Base-by-base conservation (phyloP, 768 basidiomycete genomes). In the Lyophyllum semitale region DNA sequence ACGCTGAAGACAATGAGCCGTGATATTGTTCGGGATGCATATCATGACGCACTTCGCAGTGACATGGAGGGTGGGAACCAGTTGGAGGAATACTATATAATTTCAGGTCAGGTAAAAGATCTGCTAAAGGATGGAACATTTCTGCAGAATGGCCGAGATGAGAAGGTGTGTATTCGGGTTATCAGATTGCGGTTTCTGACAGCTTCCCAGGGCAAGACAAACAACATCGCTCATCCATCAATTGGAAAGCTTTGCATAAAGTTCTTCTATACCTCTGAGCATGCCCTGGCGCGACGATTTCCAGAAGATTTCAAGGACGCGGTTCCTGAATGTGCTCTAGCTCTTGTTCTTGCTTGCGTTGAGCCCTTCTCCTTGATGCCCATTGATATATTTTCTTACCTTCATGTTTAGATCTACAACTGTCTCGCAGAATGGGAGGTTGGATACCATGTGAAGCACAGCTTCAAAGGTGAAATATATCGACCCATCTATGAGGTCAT, bases 281-380 rank as follows among this genome's bases (percentile, higher is more conserved):
- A 48, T 25, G 15, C 25, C 7, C 48, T 59, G 35, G 60, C 58
- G 18, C 46, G 44, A 18, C 12, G 7, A 15, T 59, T 53, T 38
- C 58, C 51, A 6, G 57, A 49, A 1, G 51, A 55, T 25, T 59
- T 61, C 33, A 35, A 44, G 18, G 23, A 45, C 4, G 50, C 46
- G 35, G 54, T 61, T 26, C 57, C 59, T 26, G 53, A 43, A 15
- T 27, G 43, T 46, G 49, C 47, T 8, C 29, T 58, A 26, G 51
- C 50, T 22, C 35, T 59, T 18, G 54, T 53, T 20, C 51, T 59
- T 43, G 58, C 60, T 22, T 54, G 44, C 41, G 51, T 61, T 48
- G 32, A 42, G 41, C 23, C 26, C 43, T 43, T 35, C 25, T 15
- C n/a, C 30, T 26, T 32, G 2, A 35, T 47, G n/a, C 29, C 29